Conservation (phyloP, 495 filamentous ascomycete genomes). For the Echria macrotheca region DNA sequence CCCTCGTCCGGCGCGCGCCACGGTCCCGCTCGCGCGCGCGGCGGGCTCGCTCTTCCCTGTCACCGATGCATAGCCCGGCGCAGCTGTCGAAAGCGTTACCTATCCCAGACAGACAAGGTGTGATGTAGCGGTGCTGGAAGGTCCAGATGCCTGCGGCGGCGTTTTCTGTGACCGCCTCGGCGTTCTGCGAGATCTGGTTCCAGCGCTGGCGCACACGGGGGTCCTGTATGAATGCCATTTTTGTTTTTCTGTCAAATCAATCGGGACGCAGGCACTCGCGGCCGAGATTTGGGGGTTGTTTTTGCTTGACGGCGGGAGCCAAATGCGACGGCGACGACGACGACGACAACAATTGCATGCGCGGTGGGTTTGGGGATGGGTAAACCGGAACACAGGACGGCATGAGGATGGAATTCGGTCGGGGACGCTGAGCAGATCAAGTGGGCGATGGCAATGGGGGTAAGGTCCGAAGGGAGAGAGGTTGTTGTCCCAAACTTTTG, state of each 20-base stretch:
- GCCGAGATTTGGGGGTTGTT: too few species aligned
- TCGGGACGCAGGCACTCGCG: not conserved
- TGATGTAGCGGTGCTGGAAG: conserved; percentile 79
- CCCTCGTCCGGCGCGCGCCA: conserved; percentile 51
- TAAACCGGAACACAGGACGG: too few species aligned
- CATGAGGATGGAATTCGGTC: too few species aligned
- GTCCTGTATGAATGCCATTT: conserved; percentile 64
- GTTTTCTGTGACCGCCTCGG: conserved; percentile 86
- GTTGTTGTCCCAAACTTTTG: too few species aligned
- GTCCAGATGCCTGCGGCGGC: conserved; percentile 85
- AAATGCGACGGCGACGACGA: too few species aligned
- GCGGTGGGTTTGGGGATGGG: too few species aligned
- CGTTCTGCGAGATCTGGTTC: conserved; percentile 86
- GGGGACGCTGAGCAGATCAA: too few species aligned
- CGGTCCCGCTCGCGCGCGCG: conserved; percentile 53
- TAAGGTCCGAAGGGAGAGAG: too few species aligned
- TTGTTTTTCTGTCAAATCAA: too few species aligned
- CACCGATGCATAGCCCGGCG: conserved; percentile 64
- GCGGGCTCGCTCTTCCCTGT: conserved; percentile 66
- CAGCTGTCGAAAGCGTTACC: conserved; percentile 62
- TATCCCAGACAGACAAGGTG: conserved; percentile 69
- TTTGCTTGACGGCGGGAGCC: too few species aligned
- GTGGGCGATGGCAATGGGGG: too few species aligned
- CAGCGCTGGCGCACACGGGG: conserved; percentile 90
- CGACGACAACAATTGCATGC: too few species aligned